Conservation (phyloP, 306 rosid species). For the Pterocarpus santalinus region DNA sequence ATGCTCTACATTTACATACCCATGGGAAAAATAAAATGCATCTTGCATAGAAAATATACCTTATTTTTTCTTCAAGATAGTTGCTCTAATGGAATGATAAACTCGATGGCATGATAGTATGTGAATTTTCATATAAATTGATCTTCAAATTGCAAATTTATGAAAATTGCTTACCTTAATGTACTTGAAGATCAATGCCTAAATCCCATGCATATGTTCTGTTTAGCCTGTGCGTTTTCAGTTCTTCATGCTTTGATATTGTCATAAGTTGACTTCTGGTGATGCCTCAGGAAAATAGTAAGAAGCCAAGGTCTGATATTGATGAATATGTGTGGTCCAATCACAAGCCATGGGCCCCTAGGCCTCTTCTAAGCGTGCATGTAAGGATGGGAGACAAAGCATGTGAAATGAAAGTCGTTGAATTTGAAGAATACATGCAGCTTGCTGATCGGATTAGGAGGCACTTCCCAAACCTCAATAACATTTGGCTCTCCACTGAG, state of each 20-base stretch:
- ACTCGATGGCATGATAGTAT: too few species aligned
- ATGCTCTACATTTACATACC: too few species aligned
- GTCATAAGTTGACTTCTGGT: conserved; percentile 21
- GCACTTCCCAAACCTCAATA: conserved; percentile 75
- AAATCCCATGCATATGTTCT: too few species aligned
- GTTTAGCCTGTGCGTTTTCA: too few species aligned
- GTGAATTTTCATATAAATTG: too few species aligned
- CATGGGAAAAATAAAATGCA: too few species aligned
- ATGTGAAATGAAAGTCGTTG: conserved; percentile 83
- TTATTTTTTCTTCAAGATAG: too few species aligned
- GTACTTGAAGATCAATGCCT: too few species aligned
- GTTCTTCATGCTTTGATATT: conserved; percentile 1
- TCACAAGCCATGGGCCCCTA: conserved; percentile 79
- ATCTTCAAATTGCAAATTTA: too few species aligned
- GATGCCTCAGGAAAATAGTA: conserved; percentile 51
- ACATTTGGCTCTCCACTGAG: conserved; percentile 85
- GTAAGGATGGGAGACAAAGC: conserved; percentile 96
- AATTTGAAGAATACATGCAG: conserved; percentile 75
- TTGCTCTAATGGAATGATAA: too few species aligned
- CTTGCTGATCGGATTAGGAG: conserved; percentile 71
- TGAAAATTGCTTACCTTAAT: neutral
- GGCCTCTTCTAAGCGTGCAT: conserved; percentile 84
- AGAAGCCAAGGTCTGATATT: conserved; percentile 52
- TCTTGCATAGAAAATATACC: too few species aligned
- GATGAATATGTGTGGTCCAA: conserved; percentile 83